These are phyloP conservation scores for Gypsophila paniculata DNA, from an alignment of 179 eudicot genomes.

Conservation along the genomic window DNA sequence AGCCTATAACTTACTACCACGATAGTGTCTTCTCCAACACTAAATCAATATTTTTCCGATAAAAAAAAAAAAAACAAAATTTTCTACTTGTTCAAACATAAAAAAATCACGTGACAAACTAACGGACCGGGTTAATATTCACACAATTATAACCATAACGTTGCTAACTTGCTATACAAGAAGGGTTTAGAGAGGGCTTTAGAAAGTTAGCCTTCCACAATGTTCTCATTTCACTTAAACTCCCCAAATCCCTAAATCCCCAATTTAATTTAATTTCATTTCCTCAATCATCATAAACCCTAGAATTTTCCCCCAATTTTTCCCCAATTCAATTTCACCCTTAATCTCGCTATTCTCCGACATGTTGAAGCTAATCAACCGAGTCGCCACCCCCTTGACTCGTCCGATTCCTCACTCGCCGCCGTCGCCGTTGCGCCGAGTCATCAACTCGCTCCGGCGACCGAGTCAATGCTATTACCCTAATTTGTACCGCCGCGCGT, in stretches of 20 bases:
- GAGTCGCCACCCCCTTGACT: slow-evolving; percentile 30
- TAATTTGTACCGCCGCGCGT: slow-evolving; percentile 32
- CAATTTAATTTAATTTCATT: neutral
- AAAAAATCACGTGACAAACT: no score
- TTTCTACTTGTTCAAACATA: no score
- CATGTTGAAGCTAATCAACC: slow-evolving; percentile 56
- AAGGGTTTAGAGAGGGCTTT: neutral
- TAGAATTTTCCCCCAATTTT: no score
- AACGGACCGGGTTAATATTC: no score
- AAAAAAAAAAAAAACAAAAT: no score
- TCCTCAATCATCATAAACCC: neutral
- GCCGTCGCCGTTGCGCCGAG: slow-evolving; percentile 44
- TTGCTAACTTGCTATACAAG: no score
- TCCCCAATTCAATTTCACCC: neutral
- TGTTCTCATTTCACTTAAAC: neutral
- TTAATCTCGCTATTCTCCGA: slow-evolving; percentile 7
- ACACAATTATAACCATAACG: no score
- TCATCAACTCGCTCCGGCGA: slow-evolving; percentile 35
- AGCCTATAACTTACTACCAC: no score
- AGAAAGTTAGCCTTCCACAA: neutral
- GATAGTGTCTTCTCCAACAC: no score
- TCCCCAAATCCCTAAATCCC: neutral
- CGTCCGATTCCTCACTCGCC: slow-evolving; percentile 35
- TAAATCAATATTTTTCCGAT: no score
- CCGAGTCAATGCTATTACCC: slow-evolving; percentile 34